Conservation (phyloP, 306 rosid species). For the Mucuna pruriens region DNA sequence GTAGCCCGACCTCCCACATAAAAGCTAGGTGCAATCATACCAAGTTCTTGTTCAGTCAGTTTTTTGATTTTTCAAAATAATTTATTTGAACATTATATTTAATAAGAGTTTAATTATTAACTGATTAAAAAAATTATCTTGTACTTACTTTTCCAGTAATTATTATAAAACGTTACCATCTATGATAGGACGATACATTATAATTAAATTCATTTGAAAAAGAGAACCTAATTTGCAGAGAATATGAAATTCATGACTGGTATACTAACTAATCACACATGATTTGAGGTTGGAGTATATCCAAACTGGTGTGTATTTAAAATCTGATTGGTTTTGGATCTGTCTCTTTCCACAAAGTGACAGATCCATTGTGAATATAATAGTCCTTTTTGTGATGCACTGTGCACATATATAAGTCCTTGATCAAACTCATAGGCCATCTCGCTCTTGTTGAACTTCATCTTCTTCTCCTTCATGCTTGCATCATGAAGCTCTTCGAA, state of each 20-base stretch:
- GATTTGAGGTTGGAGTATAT: background rate
- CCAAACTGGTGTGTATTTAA: background rate
- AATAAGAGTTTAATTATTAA: background rate
- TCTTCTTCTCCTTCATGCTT: constrained; percentile 11
- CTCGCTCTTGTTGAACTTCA: background rate
- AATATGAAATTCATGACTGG: background rate
- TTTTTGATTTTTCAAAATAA: background rate
- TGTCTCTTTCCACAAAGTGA: background rate
- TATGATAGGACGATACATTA: background rate
- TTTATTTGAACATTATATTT: background rate
- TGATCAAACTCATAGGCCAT: constrained; percentile 1
- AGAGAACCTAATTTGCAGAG: background rate
- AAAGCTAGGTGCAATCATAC: too few relatives aligned
- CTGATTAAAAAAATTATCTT: too few relatives aligned
- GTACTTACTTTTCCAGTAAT: background rate
- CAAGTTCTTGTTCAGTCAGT: too few relatives aligned
- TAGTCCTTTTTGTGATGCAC: background rate
- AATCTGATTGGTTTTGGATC: constrained; percentile 26
- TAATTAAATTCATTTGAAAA: background rate
- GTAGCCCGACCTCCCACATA: too few relatives aligned
- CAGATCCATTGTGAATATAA: constrained; percentile 1
- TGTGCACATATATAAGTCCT: background rate
- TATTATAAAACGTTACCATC: too few relatives aligned
- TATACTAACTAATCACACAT: background rate
- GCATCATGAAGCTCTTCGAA: constrained; percentile 41